A percentile compares a stretch with the other conserved stretches of the same genome.
These are phyloP conservation scores for Odontarrhena argentea DNA, from an alignment of 345 rosid genomes.

Conservation along the genomic window DNA sequence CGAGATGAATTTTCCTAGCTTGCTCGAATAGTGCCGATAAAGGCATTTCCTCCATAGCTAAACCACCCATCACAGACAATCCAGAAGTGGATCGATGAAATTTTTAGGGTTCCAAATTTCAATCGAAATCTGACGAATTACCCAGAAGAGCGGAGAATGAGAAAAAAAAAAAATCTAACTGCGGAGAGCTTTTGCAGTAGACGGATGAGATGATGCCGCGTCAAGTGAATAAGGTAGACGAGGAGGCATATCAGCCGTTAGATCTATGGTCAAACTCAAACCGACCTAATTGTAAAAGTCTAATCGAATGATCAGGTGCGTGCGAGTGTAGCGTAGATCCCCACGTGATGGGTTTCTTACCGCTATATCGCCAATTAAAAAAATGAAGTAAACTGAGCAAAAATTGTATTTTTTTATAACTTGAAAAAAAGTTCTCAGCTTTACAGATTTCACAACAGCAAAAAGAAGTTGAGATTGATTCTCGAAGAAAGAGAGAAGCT, in stretches of 20 bases:
- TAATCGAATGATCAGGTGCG: slow-evolving; percentile 1
- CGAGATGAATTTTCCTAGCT: slow-evolving; percentile 70
- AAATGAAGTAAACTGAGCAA: background rate
- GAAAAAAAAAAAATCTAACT: background rate
- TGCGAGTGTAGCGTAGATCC: background rate
- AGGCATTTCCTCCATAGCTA: slow-evolving; percentile 62
- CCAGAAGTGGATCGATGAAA: slow-evolving; percentile 3
- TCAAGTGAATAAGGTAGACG: background rate
- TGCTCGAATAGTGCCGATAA: slow-evolving; percentile 73
- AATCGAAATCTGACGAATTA: slow-evolving; percentile 22
- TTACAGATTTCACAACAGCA: slow-evolving; percentile 47
- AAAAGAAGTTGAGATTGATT: slow-evolving; percentile 23
- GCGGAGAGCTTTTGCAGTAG: background rate
- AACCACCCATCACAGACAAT: slow-evolving; percentile 45
- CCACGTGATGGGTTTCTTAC: background rate
- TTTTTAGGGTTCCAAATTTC: slow-evolving; percentile 8
- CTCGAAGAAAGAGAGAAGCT: slow-evolving; percentile 29
- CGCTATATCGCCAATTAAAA: background rate
- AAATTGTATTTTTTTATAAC: no score
- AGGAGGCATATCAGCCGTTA: slow-evolving; percentile 20
- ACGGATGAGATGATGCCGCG: slow-evolving; percentile 13
- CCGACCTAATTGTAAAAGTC: slow-evolving; percentile 16
- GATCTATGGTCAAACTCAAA: slow-evolving; percentile 21
- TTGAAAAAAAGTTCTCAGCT: slow-evolving; percentile 39
- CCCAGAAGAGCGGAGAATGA: background rate